phyloP scores from a whole-genome alignment of 352 stramenopile species.

The Pythium brachiatum region DNA sequence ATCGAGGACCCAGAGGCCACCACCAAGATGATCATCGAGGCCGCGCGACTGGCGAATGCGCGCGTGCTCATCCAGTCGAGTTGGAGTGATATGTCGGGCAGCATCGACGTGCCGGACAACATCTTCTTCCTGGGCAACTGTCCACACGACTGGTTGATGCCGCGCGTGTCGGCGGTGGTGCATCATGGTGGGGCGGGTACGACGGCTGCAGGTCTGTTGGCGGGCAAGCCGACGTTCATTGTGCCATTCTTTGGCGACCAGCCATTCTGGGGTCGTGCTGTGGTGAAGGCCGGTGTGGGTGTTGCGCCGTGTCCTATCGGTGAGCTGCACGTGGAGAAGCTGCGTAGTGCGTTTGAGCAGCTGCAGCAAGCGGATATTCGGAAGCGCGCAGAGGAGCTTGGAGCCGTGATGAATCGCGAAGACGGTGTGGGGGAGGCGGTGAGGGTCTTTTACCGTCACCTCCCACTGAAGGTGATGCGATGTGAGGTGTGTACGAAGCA shows the following conservation, averaged over 20 bases:
- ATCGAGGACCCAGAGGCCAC: constrained; percentile 73
- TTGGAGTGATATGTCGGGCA: constrained; percentile 81
- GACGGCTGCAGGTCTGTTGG: constrained; percentile 86
- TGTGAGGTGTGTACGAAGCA: constrained; percentile 60
- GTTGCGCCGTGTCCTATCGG: constrained; percentile 82
- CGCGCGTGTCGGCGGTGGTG: constrained; percentile 84
- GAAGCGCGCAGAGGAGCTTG: constrained; percentile 45
- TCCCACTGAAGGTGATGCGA: constrained; percentile 88
- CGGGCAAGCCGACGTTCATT: constrained; percentile 92
- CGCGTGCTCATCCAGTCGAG: constrained; percentile 90
- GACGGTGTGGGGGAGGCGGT: constrained; percentile 86
- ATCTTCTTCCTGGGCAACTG: constrained; percentile 71
- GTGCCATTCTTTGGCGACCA: constrained; percentile 96
- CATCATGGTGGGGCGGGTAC: constrained; percentile 89
- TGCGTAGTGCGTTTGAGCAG: constrained; percentile 72
- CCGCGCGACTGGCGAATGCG: constrained; percentile 48
- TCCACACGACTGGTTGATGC: constrained; percentile 92
- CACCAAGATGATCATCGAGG: constrained; percentile 86
- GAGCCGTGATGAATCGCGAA: constrained; percentile 69
- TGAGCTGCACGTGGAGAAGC: constrained; percentile 77
- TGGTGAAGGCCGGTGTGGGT: constrained; percentile 77
- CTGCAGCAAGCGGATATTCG: constrained; percentile 55
- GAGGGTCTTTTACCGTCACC: constrained; percentile 76
- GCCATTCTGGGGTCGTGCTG: constrained; percentile 91
- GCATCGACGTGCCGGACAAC: constrained; percentile 47